A percentile compares a stretch with the other conserved stretches of the same genome.
phyloP scores from a whole-genome alignment of 2,329 filamentous ascomycete genomes.

The Fusarium agapanthi region DNA sequence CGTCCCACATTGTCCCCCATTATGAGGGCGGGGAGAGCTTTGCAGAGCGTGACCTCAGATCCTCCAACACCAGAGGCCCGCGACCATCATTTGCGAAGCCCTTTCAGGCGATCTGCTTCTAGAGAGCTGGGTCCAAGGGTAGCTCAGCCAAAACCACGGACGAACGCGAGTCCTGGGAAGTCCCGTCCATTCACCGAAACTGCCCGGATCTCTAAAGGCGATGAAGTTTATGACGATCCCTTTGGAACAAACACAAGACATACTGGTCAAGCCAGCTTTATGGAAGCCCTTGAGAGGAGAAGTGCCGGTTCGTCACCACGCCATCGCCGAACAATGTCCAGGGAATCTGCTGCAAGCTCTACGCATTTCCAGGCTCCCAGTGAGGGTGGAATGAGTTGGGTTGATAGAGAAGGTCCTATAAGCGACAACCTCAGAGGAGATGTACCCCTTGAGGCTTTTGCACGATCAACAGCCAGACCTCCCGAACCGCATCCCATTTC shows the following conservation, averaged over 20 bases:
- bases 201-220: conserved; percentile 15
- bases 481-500: neutral
- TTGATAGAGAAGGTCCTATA: conserved; percentile 50
- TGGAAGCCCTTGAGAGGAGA: conserved; percentile 45
- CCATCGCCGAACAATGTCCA: conserved; percentile 24
- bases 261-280: conserved; percentile 46
- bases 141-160: conserved; percentile 34
- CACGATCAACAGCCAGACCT: neutral
- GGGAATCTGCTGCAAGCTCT: conserved; percentile 46
- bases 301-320: conserved; percentile 23
- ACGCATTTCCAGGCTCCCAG: conserved; percentile 44
- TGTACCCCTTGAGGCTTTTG: conserved; percentile 45
- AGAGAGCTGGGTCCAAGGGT: conserved; percentile 48
- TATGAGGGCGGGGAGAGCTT: conserved; percentile 63
- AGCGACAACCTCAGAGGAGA: conserved; percentile 49
- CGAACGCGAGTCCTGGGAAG: conserved; percentile 45
- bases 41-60: conserved; percentile 68
- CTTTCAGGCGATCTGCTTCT: conserved; percentile 57
- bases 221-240: conserved; percentile 42
- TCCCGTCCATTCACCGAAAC: conserved; percentile 21
- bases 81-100: conserved; percentile 63
- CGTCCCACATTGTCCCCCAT: conserved; percentile 65
- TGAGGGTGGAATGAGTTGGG: conserved; percentile 56
- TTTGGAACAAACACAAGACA: conserved; percentile 40
- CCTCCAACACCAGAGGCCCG: conserved; percentile 63